Base-by-base conservation (phyloP, 1,284 basidiomycete species). In the Microbotryomycetes sp. region DNA sequence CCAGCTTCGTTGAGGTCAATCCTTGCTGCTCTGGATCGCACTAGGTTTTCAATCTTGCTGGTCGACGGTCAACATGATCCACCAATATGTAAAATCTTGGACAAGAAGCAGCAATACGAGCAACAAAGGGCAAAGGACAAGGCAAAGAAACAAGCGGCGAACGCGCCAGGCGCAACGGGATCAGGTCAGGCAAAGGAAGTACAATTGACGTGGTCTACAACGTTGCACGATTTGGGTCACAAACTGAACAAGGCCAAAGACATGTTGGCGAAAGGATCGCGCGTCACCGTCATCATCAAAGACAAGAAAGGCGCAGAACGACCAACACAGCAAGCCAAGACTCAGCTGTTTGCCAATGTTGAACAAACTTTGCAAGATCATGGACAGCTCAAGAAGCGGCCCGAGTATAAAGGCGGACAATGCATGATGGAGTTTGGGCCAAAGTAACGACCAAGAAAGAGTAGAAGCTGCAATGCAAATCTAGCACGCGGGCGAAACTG, bases 161-260 rank as follows among this genome's bases (percentile, higher is more conserved):
- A 5, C 21, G 13, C 21, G 13, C 24, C n/a, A 11, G 29, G 27
- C 13, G 45, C 16, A 29, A 52, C 18, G 18, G 60, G 50, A n/a
- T 45, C 28, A 0, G n/a, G 31, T 4, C 26, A 59, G 23, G 53
- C 63, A 18, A 89, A 89, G 76, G 86, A 89, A 76, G 78, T 88
- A 4, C 86, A 87, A 74, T 71, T 90, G 59, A 83, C 84, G 5
- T 91, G 87, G 86, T 79, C 77, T 9, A 81, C 84, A 26, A 82
- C 77, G 9, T 65, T 74, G 24, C 81, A 79, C 18, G 88, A 91
- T 70, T 70, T 86, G 18, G 77, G 77, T 45, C 85, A 86, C 74
- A 90, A 89, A 73, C 66, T 90, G 41, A 78, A 77, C 62, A 85
- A 84, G 72, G 82, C 79, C 11, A 76, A 78, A 50, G 76, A 80